Evolutionary conservation across 371 early-diverging fungal genomes (phyloP).

Genomic region (Mucor piriformis): DNA sequence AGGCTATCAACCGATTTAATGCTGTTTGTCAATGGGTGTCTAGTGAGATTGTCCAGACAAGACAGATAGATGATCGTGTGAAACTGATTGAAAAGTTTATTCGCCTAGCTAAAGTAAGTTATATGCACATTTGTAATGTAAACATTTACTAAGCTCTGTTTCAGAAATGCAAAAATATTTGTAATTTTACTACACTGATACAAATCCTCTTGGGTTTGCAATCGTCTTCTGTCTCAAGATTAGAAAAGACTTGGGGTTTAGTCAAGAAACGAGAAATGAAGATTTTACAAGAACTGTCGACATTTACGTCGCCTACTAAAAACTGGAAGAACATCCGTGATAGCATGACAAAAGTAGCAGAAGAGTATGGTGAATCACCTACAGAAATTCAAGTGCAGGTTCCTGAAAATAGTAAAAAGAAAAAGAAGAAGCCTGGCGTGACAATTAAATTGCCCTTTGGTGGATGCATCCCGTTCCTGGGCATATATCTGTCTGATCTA

Average conservation of each 20-base stretch:
- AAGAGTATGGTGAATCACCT: constrained; percentile 61
- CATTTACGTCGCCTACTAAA: constrained; percentile 48
- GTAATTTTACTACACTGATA: constrained; percentile 67
- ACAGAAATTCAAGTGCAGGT: constrained; percentile 52
- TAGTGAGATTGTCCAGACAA: constrained; percentile 66
- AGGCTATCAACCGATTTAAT: constrained; percentile 70
- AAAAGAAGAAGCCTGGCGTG: constrained; percentile 16
- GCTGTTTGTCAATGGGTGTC: constrained; percentile 75
- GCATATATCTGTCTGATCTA: constrained; percentile 68
- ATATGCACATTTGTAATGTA: neutral
- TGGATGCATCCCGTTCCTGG: constrained; percentile 65
- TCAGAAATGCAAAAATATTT: constrained; percentile 64
- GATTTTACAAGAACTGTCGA: constrained; percentile 57
- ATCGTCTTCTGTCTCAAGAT: constrained; percentile 61
- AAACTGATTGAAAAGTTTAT: constrained; percentile 74
- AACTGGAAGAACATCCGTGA: constrained; percentile 63
- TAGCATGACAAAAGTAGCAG: constrained; percentile 63
- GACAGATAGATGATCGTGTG: constrained; percentile 57
- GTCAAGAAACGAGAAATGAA: constrained; percentile 54
- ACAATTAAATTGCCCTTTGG: constrained; percentile 55
- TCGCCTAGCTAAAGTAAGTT: constrained; percentile 64
- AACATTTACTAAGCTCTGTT: neutral
- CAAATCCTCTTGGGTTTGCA: constrained; percentile 69
- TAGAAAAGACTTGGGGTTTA: constrained; percentile 63
- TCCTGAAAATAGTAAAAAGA: constrained; percentile 26